Percentiles rank a stretch among this genome's conserved stretches.
Evolutionary conservation across 306 rosid genomes (phyloP).

Genomic region (Vachellia collinsii): DNA sequence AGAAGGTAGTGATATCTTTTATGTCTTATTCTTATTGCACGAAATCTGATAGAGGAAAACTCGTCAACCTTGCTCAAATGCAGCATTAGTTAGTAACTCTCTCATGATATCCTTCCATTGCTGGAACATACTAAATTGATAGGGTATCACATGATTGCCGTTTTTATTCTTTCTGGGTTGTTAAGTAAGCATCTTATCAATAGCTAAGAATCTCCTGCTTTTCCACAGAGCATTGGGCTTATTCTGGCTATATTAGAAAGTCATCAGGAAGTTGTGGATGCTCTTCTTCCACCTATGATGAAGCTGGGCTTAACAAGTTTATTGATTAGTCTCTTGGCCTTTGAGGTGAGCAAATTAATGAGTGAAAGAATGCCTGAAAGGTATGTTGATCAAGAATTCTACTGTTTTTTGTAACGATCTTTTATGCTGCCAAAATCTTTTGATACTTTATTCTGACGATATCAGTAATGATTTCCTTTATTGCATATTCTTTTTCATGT

Average conservation of each 20-base stretch:
- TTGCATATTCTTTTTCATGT: constrained; percentile 10
- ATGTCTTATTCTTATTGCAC: constrained; percentile 1
- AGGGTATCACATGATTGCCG: not conserved
- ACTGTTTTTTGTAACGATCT: constrained; percentile 20
- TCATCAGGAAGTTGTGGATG: constrained; percentile 53
- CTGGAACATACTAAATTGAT: not conserved
- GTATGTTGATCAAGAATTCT: constrained; percentile 49
- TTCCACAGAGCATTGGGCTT: constrained; percentile 70
- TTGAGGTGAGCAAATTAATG: constrained; percentile 62
- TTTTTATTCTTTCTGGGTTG: constrained; percentile 30
- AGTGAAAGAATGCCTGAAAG: constrained; percentile 77
- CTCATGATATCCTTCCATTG: not conserved
- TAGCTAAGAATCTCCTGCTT: constrained; percentile 40
- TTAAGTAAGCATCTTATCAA: constrained; percentile 26
- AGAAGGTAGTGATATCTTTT: constrained; percentile 63
- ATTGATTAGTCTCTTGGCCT: constrained; percentile 66
- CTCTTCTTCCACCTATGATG: constrained; percentile 71
- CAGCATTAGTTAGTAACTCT: not conserved
- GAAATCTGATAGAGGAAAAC: not conserved
- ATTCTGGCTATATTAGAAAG: constrained; percentile 76
- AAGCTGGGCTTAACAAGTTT: constrained; percentile 77
- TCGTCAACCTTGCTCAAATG: not conserved
- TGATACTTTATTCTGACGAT: constrained; percentile 28
- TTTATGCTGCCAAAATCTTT: constrained; percentile 21
- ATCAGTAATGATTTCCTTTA: constrained; percentile 11